These are phyloP conservation scores for Globisporangium spinosum DNA, from an alignment of 352 stramenopile genomes.

Conservation along the genomic window DNA sequence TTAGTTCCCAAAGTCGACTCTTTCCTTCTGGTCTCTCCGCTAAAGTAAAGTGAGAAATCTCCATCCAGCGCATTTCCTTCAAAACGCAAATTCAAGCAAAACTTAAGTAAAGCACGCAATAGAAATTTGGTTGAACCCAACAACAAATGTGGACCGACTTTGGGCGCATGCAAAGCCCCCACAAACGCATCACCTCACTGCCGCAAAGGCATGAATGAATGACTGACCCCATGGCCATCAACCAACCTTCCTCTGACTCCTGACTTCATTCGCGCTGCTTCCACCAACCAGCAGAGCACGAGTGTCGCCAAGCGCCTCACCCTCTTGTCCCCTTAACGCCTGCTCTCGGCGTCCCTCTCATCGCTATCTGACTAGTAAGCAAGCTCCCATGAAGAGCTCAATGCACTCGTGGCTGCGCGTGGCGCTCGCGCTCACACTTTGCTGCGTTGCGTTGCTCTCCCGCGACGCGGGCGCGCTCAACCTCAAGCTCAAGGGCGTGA, in stretches of 20 bases:
- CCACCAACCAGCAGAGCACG: not conserved
- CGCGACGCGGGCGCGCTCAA: conserved; percentile 9
- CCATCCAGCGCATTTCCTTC: not conserved
- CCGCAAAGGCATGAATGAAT: not conserved
- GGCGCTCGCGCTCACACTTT: not conserved
- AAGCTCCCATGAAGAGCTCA: not conserved
- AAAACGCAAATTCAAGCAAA: not conserved
- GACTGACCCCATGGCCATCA: not conserved
- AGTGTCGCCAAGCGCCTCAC: not conserved
- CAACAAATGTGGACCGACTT: not conserved
- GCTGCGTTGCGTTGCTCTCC: not conserved
- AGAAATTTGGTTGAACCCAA: not conserved
- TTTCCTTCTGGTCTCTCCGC: not conserved
- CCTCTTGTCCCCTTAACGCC: not conserved
- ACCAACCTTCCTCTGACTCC: too few species aligned
- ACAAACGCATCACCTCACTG: not conserved
- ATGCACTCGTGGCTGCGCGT: not conserved
- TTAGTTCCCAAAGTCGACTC: not conserved
- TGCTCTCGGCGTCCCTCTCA: not conserved
- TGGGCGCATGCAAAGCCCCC: not conserved
- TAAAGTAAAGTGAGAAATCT: not conserved
- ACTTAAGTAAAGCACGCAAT: not conserved
- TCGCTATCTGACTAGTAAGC: not conserved
- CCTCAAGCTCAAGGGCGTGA: conserved; percentile 41
- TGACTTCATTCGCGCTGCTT: not conserved